phyloP scores from a whole-genome alignment of 2,329 filamentous ascomycete genomes.

The Exophiala aquamarina region DNA sequence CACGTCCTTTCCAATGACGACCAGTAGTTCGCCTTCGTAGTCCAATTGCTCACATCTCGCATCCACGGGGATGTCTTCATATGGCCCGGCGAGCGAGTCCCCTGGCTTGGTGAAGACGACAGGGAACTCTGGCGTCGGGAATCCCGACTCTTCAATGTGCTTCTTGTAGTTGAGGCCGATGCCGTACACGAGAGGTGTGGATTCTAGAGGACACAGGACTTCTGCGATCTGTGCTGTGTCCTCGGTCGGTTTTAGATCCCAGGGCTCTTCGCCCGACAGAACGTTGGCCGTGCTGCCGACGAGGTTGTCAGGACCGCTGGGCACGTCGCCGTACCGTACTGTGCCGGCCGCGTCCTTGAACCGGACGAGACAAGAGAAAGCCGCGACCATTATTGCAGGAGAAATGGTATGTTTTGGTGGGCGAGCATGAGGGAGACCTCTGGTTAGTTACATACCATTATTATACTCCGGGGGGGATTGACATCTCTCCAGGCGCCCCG shows the following conservation, averaged over 20 bases:
- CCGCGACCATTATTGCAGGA: background rate
- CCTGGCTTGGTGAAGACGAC: slow-evolving; percentile 40
- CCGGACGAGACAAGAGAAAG: background rate
- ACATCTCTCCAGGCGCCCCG: no score
- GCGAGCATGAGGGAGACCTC: no score
- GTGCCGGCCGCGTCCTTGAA: background rate
- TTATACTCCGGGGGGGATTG: no score
- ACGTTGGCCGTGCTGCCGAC: background rate
- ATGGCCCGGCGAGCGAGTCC: slow-evolving; percentile 33
- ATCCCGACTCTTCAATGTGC: background rate
- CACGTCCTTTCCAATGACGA: slow-evolving; percentile 8
- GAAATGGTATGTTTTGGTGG: no score
- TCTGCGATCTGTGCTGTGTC: background rate
- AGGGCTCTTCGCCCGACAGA: background rate
- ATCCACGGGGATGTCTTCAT: slow-evolving; percentile 26
- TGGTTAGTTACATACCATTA: no score
- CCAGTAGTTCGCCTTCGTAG: slow-evolving; percentile 15
- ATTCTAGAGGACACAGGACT: background rate
- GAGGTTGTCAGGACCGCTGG: background rate
- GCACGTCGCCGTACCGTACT: background rate
- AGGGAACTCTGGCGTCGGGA: background rate
- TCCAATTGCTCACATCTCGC: background rate
- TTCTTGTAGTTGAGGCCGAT: slow-evolving; percentile 3
- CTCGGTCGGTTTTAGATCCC: background rate
- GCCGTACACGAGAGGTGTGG: background rate